Percentiles rank a stretch among this genome's conserved stretches.
These are phyloP conservation scores for Shiraia sp. DNA, from an alignment of 2,329 filamentous ascomycete species.

Conservation along the genomic window DNA sequence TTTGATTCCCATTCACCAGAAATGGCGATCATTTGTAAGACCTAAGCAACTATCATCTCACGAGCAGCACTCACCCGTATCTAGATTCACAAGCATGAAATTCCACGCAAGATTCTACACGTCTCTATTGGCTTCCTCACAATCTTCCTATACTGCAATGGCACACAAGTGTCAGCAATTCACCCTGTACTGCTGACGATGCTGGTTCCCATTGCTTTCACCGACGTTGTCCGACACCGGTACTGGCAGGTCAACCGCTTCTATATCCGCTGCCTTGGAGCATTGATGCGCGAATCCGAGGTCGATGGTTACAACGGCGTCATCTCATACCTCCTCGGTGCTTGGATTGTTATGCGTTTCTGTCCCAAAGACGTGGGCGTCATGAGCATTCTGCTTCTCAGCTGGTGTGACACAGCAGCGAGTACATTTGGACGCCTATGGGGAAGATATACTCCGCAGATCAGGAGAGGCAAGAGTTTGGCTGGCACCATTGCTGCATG, in stretches of 20 bases:
- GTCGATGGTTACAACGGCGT: constrained; percentile 94
- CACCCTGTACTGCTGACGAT: constrained; percentile 81
- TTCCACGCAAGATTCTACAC: constrained; percentile 89
- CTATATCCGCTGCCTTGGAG: constrained; percentile 83
- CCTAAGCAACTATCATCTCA: constrained; percentile 23
- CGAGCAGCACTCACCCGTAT: too few species aligned
- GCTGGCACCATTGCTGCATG: constrained; percentile 87
- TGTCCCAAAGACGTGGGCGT: constrained; percentile 93
- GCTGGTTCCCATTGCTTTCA: constrained; percentile 80
- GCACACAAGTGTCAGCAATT: constrained; percentile 75
- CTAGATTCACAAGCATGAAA: constrained; percentile 82
- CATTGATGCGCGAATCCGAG: constrained; percentile 96
- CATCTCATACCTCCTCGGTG: constrained; percentile 92
- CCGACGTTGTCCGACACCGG: constrained; percentile 81
- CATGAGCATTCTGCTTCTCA: constrained; percentile 85
- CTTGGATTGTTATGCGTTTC: constrained; percentile 81
- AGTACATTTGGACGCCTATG: constrained; percentile 91
- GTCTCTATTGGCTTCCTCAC: constrained; percentile 96
- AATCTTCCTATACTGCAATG: constrained; percentile 79
- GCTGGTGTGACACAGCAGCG: constrained; percentile 97
- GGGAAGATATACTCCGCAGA: constrained; percentile 82
- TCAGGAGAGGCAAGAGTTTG: constrained; percentile 86
- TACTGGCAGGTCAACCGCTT: constrained; percentile 80
- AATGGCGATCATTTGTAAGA: constrained; percentile 82
- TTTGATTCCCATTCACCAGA: constrained; percentile 90